Percentiles rank a stretch among this genome's conserved stretches.
Evolutionary conservation across 768 basidiomycete species (phyloP).

Genomic region (Tricholomella constricta): DNA sequence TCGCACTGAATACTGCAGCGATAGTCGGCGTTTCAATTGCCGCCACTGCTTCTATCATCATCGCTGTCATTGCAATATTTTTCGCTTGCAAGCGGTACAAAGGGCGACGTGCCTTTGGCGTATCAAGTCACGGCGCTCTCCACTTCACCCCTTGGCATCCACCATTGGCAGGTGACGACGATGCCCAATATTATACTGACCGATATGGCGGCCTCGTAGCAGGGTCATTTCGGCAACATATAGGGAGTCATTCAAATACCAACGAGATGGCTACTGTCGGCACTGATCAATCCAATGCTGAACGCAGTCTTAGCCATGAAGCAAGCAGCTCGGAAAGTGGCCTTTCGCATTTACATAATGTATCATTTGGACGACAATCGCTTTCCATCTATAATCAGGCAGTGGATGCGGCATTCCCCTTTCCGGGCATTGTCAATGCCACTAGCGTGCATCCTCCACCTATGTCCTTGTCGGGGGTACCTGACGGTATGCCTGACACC

Average conservation of each 20-base stretch:
- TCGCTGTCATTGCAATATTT: conserved; percentile 32
- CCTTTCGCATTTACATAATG: conserved; percentile 5
- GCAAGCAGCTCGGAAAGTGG: conserved; percentile 26
- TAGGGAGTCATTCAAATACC: conserved; percentile 16
- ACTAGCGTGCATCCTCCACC: conserved; percentile 7
- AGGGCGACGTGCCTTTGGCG: conserved; percentile 6
- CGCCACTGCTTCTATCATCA: conserved; percentile 26
- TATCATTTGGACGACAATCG: conserved; percentile 24
- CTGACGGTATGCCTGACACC: not conserved
- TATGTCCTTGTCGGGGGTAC: not conserved
- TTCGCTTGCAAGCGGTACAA: conserved; percentile 33
- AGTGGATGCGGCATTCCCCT: not conserved
- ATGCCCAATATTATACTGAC: conserved; percentile 16
- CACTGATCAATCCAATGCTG: not conserved
- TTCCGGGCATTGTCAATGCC: not conserved
- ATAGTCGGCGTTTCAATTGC: conserved; percentile 40
- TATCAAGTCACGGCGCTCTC: conserved; percentile 13
- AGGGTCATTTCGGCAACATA: conserved; percentile 14
- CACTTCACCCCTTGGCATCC: conserved; percentile 27
- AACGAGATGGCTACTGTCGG: conserved; percentile 14
- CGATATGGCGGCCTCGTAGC: conserved; percentile 4
- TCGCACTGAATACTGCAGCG: conserved; percentile 38
- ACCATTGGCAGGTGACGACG: conserved; percentile 34
- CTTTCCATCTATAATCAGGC: conserved; percentile 16
- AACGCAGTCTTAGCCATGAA: conserved; percentile 11